These are phyloP conservation scores for Stipa capillata DNA, from an alignment of 176 grass and related monocot species.

Conservation along the genomic window DNA sequence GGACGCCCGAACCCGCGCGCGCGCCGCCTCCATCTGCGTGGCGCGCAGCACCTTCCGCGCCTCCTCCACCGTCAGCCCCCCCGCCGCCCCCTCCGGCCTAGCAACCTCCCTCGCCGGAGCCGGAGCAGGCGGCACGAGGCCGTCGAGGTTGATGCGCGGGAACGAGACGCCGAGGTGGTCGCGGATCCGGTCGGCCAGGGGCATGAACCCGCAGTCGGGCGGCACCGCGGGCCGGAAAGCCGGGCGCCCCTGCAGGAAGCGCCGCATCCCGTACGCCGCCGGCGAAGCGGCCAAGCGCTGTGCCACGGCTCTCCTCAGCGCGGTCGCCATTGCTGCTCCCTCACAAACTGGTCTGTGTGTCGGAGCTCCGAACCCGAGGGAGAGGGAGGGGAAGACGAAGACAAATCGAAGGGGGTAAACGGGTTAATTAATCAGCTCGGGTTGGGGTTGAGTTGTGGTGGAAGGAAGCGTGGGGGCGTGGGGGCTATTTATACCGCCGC, in stretches of 20 bases:
- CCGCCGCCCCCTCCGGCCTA: neutral
- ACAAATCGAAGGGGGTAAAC: no score
- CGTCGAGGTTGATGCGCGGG: constrained; percentile 72
- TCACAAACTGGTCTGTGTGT: no score
- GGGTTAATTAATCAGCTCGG: neutral
- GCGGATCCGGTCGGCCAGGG: constrained; percentile 69
- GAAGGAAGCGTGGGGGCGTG: neutral
- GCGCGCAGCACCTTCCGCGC: constrained; percentile 71
- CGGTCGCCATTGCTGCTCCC: constrained; percentile 73
- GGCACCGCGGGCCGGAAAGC: constrained; percentile 56
- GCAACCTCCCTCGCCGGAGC: neutral
- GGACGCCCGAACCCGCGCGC: constrained; percentile 42
- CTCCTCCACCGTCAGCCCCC: constrained; percentile 55
- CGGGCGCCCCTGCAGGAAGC: constrained; percentile 68
- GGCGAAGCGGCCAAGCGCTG: constrained; percentile 27
- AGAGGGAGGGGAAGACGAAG: no score
- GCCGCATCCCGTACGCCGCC: constrained; percentile 37
- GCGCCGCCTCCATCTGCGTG: constrained; percentile 59
- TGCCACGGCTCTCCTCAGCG: constrained; percentile 50
- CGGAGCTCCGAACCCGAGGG: constrained; percentile 2
- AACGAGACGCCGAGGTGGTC: constrained; percentile 42
- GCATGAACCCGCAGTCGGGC: constrained; percentile 36
- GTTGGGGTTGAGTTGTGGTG: neutral
- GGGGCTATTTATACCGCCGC: constrained; percentile 25
- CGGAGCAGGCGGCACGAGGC: constrained; percentile 49